Percentiles rank a stretch among this genome's conserved stretches.
phyloP scores from a whole-genome alignment of 2,329 filamentous ascomycete genomes.

The Pseudophaeomoniella oleicola region DNA sequence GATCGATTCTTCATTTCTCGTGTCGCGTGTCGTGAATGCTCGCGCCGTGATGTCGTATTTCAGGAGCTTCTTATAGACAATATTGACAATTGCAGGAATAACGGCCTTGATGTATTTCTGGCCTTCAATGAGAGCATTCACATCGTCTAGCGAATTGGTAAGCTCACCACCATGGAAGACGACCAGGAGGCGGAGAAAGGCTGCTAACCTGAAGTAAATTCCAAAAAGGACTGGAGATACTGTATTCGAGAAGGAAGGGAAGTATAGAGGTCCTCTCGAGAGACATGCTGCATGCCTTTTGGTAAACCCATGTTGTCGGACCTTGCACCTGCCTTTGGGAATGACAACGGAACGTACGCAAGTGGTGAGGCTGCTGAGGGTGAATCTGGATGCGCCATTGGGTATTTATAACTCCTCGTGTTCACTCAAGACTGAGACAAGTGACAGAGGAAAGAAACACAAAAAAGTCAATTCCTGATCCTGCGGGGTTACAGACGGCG shows the following conservation, averaged over 20 bases:
- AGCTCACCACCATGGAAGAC: constrained; percentile 6
- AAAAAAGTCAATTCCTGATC: neutral
- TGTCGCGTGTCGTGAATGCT: constrained; percentile 49
- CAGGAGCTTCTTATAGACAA: constrained; percentile 69
- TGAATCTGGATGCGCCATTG: neutral
- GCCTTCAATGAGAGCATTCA: constrained; percentile 54
- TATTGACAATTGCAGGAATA: constrained; percentile 70
- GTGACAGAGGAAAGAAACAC: neutral
- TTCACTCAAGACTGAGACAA: neutral
- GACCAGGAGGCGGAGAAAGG: neutral
- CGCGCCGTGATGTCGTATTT: constrained; percentile 70
- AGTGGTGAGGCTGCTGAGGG: neutral
- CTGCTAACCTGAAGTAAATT: constrained; percentile 53
- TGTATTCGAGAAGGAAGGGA: constrained; percentile 39
- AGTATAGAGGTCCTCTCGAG: constrained; percentile 8
- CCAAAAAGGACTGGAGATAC: constrained; percentile 62
- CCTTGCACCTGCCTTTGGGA: neutral
- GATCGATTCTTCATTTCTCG: constrained; percentile 51
- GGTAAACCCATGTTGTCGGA: constrained; percentile 3
- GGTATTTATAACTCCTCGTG: neutral
- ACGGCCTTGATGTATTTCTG: constrained; percentile 68
- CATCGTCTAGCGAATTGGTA: constrained; percentile 46
- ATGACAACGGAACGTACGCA: neutral
- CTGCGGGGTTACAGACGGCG: neutral
- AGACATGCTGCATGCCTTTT: constrained; percentile 8